A percentile compares a stretch with the other conserved stretches of the same genome.
Evolutionary conservation across 1,284 basidiomycete genomes (phyloP).

Genomic region (Cystobasidium pallidum): DNA sequence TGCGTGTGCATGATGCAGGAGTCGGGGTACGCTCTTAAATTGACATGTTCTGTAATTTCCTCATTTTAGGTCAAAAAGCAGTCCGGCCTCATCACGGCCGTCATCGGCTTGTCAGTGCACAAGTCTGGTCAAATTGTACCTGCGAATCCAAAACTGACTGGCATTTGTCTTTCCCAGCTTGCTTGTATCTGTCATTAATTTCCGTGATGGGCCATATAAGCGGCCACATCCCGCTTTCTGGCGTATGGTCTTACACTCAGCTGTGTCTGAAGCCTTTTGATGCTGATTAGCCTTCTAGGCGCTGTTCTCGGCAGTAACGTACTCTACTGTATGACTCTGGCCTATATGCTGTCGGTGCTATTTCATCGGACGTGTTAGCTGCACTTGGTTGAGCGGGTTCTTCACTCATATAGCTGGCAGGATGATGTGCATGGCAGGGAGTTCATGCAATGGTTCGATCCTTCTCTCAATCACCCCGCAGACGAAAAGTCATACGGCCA

Average conservation of each 20-base stretch:
- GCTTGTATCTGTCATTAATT: constrained; percentile 78
- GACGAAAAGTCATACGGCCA: constrained; percentile 29
- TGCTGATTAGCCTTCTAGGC: constrained; percentile 11
- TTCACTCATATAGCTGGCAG: constrained; percentile 24
- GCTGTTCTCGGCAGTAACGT: constrained; percentile 73
- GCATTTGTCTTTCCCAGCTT: constrained; percentile 35
- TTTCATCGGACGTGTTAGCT: too few relatives aligned
- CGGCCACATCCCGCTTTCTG: constrained; percentile 65
- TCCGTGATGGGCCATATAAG: constrained; percentile 78
- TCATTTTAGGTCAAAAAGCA: constrained; percentile 31
- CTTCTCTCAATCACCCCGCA: constrained; percentile 10
- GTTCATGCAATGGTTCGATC: constrained; percentile 38
- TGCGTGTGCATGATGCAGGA: too few relatives aligned
- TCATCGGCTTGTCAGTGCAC: constrained; percentile 44
- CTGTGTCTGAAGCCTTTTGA: too few relatives aligned
- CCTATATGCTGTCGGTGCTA: constrained; percentile 60
- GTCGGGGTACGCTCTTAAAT: too few relatives aligned
- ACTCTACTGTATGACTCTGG: constrained; percentile 74
- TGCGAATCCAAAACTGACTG: not conserved
- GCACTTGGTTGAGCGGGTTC: too few relatives aligned
- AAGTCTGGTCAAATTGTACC: not conserved
- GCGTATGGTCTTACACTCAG: constrained; percentile 37
- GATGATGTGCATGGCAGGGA: constrained; percentile 32
- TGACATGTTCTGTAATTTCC: not conserved
- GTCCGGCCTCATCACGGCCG: constrained; percentile 41